Evolutionary conservation across 164 flowering plant species (phyloP).

Genomic region (Protea cynaroides): DNA sequence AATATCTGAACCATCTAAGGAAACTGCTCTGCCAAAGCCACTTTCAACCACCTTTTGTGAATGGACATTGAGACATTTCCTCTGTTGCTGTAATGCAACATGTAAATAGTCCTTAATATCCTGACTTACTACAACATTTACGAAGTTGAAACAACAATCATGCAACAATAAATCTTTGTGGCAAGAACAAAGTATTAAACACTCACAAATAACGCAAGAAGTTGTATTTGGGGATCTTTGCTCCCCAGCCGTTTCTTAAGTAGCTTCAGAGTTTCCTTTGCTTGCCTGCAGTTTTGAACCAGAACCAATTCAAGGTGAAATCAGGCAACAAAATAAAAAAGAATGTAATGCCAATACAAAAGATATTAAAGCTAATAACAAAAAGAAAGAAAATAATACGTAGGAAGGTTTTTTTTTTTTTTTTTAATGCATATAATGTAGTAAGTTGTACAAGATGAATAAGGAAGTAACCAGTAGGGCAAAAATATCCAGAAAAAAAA

Average conservation of each 20-base stretch:
- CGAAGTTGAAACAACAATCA: background rate
- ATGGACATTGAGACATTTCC: too few species aligned
- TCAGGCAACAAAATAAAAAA: background rate
- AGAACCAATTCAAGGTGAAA: conserved; percentile 1
- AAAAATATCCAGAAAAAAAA: too few species aligned
- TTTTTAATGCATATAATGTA: too few species aligned
- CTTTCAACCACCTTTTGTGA: too few species aligned
- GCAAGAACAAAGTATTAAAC: conserved; percentile 5
- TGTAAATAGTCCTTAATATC: too few species aligned
- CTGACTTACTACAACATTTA: background rate
- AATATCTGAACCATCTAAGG: too few species aligned
- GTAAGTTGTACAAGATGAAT: background rate
- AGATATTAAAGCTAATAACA: background rate
- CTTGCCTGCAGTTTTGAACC: conserved; percentile 55
- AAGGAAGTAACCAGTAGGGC: background rate
- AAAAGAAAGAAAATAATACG: background rate
- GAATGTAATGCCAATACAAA: background rate
- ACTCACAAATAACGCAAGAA: conserved; percentile 87
- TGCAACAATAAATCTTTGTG: background rate
- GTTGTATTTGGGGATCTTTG: conserved; percentile 84
- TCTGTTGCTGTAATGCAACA: too few species aligned
- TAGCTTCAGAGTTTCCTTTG: conserved; percentile 87
- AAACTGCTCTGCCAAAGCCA: too few species aligned
- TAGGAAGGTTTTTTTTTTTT: too few species aligned
- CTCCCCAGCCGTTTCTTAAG: conserved; percentile 86